phyloP scores from a whole-genome alignment of 305 asterid species.

The Andrographis paniculata region DNA sequence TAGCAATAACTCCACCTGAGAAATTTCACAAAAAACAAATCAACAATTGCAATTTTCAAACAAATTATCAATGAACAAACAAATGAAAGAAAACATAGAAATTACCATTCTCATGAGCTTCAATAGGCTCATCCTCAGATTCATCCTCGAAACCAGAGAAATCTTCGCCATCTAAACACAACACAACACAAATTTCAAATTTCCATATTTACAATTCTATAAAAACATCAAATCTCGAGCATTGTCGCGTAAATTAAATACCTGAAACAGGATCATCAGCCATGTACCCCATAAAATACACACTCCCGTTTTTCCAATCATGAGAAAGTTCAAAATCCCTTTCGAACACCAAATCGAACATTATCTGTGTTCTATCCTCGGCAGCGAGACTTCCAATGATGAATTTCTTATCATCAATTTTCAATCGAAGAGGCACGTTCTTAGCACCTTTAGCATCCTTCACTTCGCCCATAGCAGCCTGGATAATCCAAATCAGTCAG shows the following conservation, averaged over 20 bases:
- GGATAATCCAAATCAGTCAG: slow-evolving; percentile 7
- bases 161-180: slow-evolving; percentile 26
- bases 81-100: neutral
- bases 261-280: slow-evolving; percentile 37
- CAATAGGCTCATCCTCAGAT: slow-evolving; percentile 24
- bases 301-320: slow-evolving; percentile 58
- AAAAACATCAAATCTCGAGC: neutral
- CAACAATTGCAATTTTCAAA: neutral
- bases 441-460: slow-evolving; percentile 44
- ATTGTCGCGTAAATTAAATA: neutral
- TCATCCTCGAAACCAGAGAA: slow-evolving; percentile 21
- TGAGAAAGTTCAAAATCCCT: slow-evolving; percentile 75
- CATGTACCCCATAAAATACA: slow-evolving; percentile 43
- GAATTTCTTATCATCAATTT: slow-evolving; percentile 25
- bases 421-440: slow-evolving; percentile 36
- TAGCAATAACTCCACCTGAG: slow-evolving; percentile 22
- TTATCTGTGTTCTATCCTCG: slow-evolving; percentile 44
- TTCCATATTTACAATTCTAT: too few species aligned
- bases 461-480: slow-evolving; percentile 72
- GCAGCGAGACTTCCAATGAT: slow-evolving; percentile 53
- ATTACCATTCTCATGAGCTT: slow-evolving; percentile 25
- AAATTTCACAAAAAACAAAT: neutral
- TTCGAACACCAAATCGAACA: slow-evolving; percentile 61
- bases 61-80: neutral
- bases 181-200: neutral